Percentiles rank a stretch among this genome's conserved stretches.
Conservation (phyloP, 306 rosid species). For the Morella rubra region DNA sequence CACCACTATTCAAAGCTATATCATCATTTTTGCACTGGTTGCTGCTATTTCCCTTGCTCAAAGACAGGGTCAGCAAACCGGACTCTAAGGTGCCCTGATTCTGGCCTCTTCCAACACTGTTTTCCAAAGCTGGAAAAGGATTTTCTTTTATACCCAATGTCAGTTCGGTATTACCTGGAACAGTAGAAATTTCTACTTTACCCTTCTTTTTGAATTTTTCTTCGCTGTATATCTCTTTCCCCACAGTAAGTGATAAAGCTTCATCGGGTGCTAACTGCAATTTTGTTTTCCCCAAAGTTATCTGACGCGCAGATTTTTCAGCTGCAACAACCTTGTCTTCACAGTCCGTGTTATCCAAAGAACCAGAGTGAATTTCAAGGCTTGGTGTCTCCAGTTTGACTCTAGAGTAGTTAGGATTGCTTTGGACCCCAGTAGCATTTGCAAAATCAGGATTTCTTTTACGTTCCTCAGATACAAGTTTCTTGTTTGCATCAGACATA, state of each 20-base stretch:
- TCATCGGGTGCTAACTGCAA: constrained; percentile 47
- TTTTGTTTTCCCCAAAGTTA: constrained; percentile 40
- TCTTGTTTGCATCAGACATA: constrained; percentile 42
- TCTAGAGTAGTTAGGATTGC: constrained; percentile 22
- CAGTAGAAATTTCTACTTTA: constrained; percentile 39
- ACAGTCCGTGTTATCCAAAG: constrained; percentile 37
- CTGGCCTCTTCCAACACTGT: constrained; percentile 19
- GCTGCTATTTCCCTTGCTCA: constrained; percentile 51
- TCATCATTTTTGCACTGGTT: constrained; percentile 32
- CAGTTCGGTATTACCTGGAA: constrained; percentile 41
- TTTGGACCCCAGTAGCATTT: constrained; percentile 33
- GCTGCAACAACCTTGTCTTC: constrained; percentile 37
- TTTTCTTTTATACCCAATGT: constrained; percentile 51
- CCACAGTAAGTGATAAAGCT: constrained; percentile 39
- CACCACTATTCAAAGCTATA: constrained; percentile 25
- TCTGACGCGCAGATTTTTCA: constrained; percentile 30
- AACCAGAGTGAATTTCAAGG: constrained; percentile 24
- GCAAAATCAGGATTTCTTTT: constrained; percentile 40
- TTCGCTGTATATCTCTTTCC: constrained; percentile 34
- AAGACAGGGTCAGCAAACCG: constrained; percentile 57
- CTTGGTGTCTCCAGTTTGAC: constrained; percentile 50
- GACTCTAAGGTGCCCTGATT: constrained; percentile 42
- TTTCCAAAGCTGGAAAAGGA: constrained; percentile 34
- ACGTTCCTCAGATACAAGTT: constrained; percentile 39
- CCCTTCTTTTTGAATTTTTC: constrained; percentile 34